These are phyloP conservation scores for Chondrus crispus DNA, from an alignment of 23 red algal species.

Conservation along the genomic window DNA sequence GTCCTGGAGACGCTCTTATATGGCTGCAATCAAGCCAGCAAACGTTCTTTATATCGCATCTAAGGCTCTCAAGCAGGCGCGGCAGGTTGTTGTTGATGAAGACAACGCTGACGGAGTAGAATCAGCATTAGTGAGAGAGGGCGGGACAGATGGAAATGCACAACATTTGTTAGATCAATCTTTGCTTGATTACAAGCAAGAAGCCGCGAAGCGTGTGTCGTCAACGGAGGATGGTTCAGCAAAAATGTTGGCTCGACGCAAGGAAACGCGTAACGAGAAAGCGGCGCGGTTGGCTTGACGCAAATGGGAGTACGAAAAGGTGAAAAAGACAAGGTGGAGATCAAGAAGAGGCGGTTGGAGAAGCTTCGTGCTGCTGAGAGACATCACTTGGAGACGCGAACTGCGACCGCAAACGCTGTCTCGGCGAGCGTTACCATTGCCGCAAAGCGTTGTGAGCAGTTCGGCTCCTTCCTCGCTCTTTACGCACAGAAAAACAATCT, in stretches of 20 bases:
- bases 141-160: neutral
- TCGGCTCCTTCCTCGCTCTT: neutral
- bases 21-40: neutral
- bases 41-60: neutral
- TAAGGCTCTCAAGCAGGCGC: neutral
- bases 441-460: neutral
- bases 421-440: neutral
- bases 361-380: neutral
- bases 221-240: neutral
- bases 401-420: neutral
- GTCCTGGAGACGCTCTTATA: neutral
- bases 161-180: neutral
- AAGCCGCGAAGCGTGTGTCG: neutral
- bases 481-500: neutral
- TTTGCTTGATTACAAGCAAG: slow-evolving; percentile 19
- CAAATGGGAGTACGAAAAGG: neutral
- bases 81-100: neutral
- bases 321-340: neutral
- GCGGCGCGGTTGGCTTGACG: neutral
- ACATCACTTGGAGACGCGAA: neutral
- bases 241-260: neutral
- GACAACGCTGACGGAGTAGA: neutral
- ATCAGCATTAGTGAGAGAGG: neutral
- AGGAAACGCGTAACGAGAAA: neutral
- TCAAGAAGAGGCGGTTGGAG: neutral